phyloP scores from a whole-genome alignment of 192 early-diverging fungal species.

The Tieghemiomyces parasiticus region DNA sequence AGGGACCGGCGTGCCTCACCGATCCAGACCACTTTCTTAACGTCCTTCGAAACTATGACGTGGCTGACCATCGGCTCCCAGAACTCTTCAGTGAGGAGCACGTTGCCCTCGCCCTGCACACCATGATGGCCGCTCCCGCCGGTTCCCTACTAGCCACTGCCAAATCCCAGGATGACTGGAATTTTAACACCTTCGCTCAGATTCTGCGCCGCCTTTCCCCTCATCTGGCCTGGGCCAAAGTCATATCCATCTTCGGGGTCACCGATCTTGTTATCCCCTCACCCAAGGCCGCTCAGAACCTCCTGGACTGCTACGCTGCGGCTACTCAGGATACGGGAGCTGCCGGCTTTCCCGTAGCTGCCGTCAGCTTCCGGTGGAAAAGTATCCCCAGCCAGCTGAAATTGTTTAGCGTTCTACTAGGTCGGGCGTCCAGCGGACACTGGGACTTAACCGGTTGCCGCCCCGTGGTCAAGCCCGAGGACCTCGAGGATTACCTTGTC shows the following conservation, averaged over 20 bases:
- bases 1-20: constrained; percentile 9
- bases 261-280: background rate
- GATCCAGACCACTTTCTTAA: background rate
- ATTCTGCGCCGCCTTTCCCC: background rate
- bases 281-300: background rate
- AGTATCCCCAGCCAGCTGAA: background rate
- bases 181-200: background rate
- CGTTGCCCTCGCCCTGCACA: background rate
- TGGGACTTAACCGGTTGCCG: constrained; percentile 7
- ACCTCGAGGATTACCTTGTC: background rate
- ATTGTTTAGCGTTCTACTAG: background rate
- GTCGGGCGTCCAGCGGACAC: no score
- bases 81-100: constrained; percentile 1
- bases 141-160: constrained; percentile 1
- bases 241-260: background rate
- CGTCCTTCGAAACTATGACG: background rate
- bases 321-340: background rate
- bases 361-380: constrained; percentile 4
- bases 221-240: background rate
- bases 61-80: background rate
- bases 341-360: constrained; percentile 6
- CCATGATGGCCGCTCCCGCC: background rate
- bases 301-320: background rate
- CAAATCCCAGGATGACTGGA: constrained; percentile 10
- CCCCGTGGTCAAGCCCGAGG: background rate